Evolutionary conservation across 768 basidiomycete species (phyloP), one percentile per base, ranked within the genome.

Genomic region (Leccinum obscurum): DNA sequence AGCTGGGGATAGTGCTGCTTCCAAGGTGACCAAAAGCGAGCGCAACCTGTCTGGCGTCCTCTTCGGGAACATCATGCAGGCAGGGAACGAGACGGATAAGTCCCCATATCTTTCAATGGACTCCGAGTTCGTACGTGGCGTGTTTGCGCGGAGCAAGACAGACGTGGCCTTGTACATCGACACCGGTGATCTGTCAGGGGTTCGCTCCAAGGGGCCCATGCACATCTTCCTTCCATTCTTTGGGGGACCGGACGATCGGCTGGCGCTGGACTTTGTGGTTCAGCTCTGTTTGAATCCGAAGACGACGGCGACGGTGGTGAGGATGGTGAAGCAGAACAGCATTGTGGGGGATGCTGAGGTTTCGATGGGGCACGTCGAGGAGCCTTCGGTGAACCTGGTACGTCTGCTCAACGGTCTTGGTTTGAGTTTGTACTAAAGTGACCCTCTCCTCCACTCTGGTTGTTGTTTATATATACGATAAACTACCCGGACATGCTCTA

Each of bases 221-320:
- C 90, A 93, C 68, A 64, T 98, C 13, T 90, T 93, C 76, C 68
- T 97, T 15, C 91, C 93, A 0, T 98, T 98, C 83, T 91, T 93
- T 71, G 95, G 96, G 28, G 96, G 95, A 0, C 90, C 93, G 0
- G 96, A 98, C 72, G 95, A 97, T 70, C 81, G 96, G 3, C 79
- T 94, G 20, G 92, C 93, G 0, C 76, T 98, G 37, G 85, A 89
- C 34, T 86, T 98, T 66, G 89, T 92, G 20, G 83, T 89, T 14
- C 95, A 95, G 74, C 77, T 97, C 30, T 95, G 92, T 71, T 77
- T 81, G 59, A 89, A 88, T 63, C 77, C 83, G 14, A 78, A 76
- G 57, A 81, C 90, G 11, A 83, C 77, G 7, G 96, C 92, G 11
- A 94, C 90, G 1, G 85, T 95, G 4, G 72, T 94, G 54, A 80